Evolutionary conservation across 331 rosid genomes (phyloP).

Genomic region (Arachis monticola): DNA sequence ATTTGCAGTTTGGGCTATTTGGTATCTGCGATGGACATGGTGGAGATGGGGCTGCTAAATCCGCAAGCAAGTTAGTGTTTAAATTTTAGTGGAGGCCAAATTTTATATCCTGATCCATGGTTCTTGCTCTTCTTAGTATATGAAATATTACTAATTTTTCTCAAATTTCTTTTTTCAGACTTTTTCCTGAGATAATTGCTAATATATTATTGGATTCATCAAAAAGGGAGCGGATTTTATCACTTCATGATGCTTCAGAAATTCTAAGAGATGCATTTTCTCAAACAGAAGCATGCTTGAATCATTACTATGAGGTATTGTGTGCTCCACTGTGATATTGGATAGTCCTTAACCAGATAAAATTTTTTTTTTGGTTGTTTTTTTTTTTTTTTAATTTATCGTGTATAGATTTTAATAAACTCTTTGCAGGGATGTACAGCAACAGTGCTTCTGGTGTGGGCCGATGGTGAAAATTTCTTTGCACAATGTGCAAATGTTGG

Average conservation of each 20-base stretch:
- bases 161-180: conserved; percentile 42
- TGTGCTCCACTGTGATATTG: conserved; percentile 25
- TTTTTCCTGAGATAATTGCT: conserved; percentile 72
- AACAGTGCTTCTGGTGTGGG: conserved; percentile 93
- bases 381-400: conserved; percentile 8
- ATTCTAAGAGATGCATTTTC: conserved; percentile 88
- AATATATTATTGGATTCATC: conserved; percentile 71
- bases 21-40: conserved; percentile 97
- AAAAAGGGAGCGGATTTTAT: conserved; percentile 72
- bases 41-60: conserved; percentile 87
- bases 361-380: conserved; percentile 1
- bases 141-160: conserved; percentile 26
- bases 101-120: conserved; percentile 7
- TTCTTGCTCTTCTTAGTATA: conserved; percentile 28
- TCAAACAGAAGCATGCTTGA: conserved; percentile 79
- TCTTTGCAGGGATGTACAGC: conserved; percentile 95
- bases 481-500: conserved; percentile 98
- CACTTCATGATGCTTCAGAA: conserved; percentile 83
- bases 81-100: conserved; percentile 1
- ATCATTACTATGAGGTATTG: conserved; percentile 85
- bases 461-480: conserved; percentile 65
- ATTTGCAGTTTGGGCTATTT: conserved; percentile 90
- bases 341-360: neutral
- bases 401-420: conserved; percentile 37
- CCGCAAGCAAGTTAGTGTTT: conserved; percentile 93